Evolutionary conservation across 371 early-diverging fungal species (phyloP).

Genomic region (Phascolomyces articulosus): DNA sequence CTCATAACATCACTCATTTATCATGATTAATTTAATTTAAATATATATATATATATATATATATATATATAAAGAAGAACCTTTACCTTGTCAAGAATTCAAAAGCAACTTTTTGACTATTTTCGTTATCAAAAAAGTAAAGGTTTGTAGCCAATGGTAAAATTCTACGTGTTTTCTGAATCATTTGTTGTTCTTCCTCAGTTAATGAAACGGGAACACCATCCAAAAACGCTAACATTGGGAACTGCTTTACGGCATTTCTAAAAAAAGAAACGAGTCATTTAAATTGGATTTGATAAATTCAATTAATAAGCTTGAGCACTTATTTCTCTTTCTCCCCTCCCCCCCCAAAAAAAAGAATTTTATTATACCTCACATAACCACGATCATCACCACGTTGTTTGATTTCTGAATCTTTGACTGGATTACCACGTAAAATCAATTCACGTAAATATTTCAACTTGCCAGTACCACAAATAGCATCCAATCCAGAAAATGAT

Average conservation of each 20-base stretch:
- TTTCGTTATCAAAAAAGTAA: constrained; percentile 38
- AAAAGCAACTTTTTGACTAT: constrained; percentile 24
- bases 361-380: constrained; percentile 31
- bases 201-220: constrained; percentile 29
- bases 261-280: no score
- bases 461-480: constrained; percentile 54
- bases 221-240: constrained; percentile 56
- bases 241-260: constrained; percentile 53
- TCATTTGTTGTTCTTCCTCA: constrained; percentile 24
- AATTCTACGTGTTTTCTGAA: constrained; percentile 33
- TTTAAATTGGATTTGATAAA: not conserved
- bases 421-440: constrained; percentile 55
- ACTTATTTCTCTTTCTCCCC: not conserved
- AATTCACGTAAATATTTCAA: constrained; percentile 53
- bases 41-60: no score
- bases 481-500: constrained; percentile 49
- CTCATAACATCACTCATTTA: no score
- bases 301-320: not conserved
- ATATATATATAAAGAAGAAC: no score
- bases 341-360: no score
- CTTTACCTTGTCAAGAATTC: constrained; percentile 34
- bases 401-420: constrained; percentile 47
- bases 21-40: no score
- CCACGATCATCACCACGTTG: constrained; percentile 49
- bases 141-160: constrained; percentile 32